Base-by-base conservation (phyloP, 2,329 filamentous ascomycete genomes). In the Ophiostoma tasmaniense region DNA sequence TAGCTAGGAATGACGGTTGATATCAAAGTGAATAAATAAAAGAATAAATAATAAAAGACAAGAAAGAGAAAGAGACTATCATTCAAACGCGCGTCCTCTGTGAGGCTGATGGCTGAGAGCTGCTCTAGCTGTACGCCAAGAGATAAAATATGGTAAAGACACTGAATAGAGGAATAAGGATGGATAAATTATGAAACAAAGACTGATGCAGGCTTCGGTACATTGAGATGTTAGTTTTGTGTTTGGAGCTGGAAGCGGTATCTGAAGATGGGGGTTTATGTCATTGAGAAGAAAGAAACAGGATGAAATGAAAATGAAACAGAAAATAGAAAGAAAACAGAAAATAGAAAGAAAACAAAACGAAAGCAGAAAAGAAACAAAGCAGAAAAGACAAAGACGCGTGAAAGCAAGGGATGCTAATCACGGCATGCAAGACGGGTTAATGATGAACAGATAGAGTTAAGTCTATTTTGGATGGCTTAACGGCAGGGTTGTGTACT, bases 71-170 rank as follows among this genome's bases (percentile, higher is more conserved):
- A 64, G 22, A 25, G 67, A 37, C 28, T 62, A 66, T 68, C 62
- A 20, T 17, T 28, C 25, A 68, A 68, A 68, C 67, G 67, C 67
- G 67, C 67, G 67, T 66, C 67, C 67, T 68, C 62, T 22, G 33
- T 28, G 50, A 55, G 35, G 59, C 59, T 62, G 59, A 37, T 33
- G 59, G 59, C 25, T 33, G 33, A 33, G n/a, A n/a, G 59, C 59
- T 62, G 59, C 20, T 62, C 8, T 30, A 20, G 59, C 25, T 62
- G 59, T 62, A n/a, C 3, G 30, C 28, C 28, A 61, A 62, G 28
- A 62, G n/a, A n/a, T n/a, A n/a, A n/a, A n/a, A n/a, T n/a, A n/a
- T n/a, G n/a, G n/a, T n/a, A n/a, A n/a, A n/a, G n/a, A n/a, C n/a
- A n/a, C n/a, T n/a, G n/a, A n/a, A n/a, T n/a, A n/a, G n/a, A n/a